Evolutionary conservation across 2,329 filamentous ascomycete genomes (phyloP).

Genomic region (Paracoccidioides lutzii): DNA sequence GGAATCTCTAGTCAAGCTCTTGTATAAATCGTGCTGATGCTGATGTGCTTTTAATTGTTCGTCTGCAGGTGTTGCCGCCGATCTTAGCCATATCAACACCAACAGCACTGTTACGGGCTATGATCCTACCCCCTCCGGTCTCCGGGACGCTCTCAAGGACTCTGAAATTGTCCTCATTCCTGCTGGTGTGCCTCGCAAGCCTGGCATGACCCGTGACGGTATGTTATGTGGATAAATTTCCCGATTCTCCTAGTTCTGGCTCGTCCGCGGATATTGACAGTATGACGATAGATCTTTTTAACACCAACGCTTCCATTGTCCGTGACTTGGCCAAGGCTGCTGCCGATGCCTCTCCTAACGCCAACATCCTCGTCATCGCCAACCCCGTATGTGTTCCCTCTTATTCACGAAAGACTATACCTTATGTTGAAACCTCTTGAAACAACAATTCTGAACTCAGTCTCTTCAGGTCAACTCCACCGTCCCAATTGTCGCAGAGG

Average conservation of each 20-base stretch:
- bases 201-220: constrained; percentile 97
- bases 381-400: constrained; percentile 56
- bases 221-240: constrained; percentile 16
- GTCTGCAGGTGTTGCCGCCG: constrained; percentile 80
- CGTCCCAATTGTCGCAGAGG: constrained; percentile 91
- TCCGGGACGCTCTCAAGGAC: constrained; percentile 67
- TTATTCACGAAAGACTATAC: constrained; percentile 3
- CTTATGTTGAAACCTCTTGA: not conserved
- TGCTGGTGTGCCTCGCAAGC: constrained; percentile 96
- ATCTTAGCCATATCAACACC: constrained; percentile 98
- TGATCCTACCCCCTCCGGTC: constrained; percentile 61
- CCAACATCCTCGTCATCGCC: constrained; percentile 93
- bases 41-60: not conserved
- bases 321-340: constrained; percentile 93
- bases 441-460: not conserved
- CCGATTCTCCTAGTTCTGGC: not conserved
- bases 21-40: not conserved
- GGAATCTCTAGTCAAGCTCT: not conserved
- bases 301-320: constrained; percentile 99
- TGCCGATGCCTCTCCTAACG: constrained; percentile 76
- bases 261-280: not conserved
- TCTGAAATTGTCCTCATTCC: constrained; percentile 94
- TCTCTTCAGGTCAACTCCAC: constrained; percentile 73
- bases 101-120: constrained; percentile 90
- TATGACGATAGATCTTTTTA: constrained; percentile 70